phyloP scores from a whole-genome alignment of 2,329 filamentous ascomycete species.

The Fusarium burgessii region DNA sequence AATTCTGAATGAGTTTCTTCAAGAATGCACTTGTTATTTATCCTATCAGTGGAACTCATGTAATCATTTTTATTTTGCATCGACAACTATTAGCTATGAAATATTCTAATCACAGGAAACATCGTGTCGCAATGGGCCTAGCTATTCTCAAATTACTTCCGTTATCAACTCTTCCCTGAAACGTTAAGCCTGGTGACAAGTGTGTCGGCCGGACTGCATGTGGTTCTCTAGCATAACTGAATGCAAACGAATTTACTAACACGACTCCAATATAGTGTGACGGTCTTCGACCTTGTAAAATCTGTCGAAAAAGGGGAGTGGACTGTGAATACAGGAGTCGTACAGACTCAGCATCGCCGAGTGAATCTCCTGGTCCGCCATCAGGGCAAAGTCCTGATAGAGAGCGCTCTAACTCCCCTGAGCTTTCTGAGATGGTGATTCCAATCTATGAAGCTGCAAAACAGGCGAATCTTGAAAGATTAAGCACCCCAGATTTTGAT shows the following conservation, averaged over 20 bases:
- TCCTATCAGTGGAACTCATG: neutral
- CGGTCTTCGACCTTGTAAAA: constrained; percentile 67
- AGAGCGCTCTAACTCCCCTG: neutral
- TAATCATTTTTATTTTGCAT: neutral
- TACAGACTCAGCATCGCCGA: neutral
- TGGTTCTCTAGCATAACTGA: neutral
- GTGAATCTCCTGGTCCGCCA: neutral
- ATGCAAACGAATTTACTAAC: constrained; percentile 5
- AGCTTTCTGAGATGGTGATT: neutral
- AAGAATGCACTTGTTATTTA: neutral
- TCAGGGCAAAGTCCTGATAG: neutral
- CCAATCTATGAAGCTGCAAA: neutral
- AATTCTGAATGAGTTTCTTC: neutral
- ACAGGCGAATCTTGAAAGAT: neutral
- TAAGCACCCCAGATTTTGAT: neutral
- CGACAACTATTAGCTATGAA: neutral
- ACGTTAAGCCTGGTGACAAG: neutral
- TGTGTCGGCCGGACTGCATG: neutral
- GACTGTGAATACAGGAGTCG: constrained; percentile 18
- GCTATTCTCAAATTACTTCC: neutral
- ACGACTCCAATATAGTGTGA: constrained; percentile 62
- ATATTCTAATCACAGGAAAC: neutral
- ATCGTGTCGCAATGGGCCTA: neutral
- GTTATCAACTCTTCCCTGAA: neutral
- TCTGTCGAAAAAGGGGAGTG: constrained; percentile 61